Base-by-base conservation (phyloP, 2,329 filamentous ascomycete genomes). In the Leptographium galeiforme region DNA sequence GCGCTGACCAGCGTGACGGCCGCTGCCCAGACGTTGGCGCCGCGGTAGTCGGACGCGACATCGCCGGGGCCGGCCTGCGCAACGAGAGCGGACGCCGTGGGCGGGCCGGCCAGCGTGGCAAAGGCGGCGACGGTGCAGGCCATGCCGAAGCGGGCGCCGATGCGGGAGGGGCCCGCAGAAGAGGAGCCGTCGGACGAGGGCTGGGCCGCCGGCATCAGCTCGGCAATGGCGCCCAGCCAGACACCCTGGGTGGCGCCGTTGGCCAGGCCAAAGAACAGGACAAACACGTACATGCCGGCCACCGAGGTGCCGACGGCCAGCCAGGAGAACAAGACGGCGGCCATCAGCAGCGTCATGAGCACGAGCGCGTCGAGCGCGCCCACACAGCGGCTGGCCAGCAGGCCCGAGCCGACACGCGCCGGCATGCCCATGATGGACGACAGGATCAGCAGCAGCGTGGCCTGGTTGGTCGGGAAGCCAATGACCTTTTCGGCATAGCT, bases 361-460 rank as follows among this genome's bases (percentile, higher is more conserved):
- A 71, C 57, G 32, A 79, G 69, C 1, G 72, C 70, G 59, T 82
- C 82, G 48, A 81, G 66, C 0, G 76, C 71, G 0, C 81, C 80
- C 3, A 76, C 64, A 51, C 65, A 59, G 55, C 57, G 67, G 61
- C 82, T 78, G 0, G 78, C 78, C 7, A 82, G 59, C 56, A 71
- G 72, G 13, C 73, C 74, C 0, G 75, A 72, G 1, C 80, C 57
- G 1, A 79, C 63, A 0, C 80, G 77, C n/a, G 73, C 70, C 0
- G 76, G 62, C 4, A 82, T 69, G 1, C 79, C 78, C 16, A 79
- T 66, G 10, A 71, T 77, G 57, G 82, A 81, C 14, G 75, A 70
- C 18, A 81, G 71, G 47, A 84, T 67, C 1, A 84, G 68, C 2
- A 83, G 66, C 32, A 72, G 72, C 55, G 81, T 72, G 2, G 75